Percentiles rank a stretch among this genome's conserved stretches.
Conservation (phyloP, 192 early-diverging fungal genomes). For the Chytriomyces sp. region DNA sequence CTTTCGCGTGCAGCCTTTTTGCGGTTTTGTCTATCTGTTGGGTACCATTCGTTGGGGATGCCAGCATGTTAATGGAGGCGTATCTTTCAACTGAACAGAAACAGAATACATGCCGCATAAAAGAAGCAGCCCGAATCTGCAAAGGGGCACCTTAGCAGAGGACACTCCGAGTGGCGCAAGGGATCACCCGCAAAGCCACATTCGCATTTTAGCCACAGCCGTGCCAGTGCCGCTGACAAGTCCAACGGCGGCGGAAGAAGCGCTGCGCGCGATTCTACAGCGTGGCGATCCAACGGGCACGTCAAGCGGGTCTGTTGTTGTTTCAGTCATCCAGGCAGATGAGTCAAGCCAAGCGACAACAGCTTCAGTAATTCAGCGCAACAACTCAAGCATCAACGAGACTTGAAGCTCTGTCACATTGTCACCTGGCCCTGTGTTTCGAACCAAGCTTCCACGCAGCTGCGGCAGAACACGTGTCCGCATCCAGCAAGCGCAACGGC, state of each 20-base stretch:
- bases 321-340: neutral
- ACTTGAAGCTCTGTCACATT: too few relatives aligned
- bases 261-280: neutral
- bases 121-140: neutral
- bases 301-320: neutral
- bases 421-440: neutral
- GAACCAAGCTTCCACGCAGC: conserved; percentile 18
- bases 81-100: too few relatives aligned
- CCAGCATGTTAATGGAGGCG: too few relatives aligned
- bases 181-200: conserved; percentile 17
- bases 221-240: neutral
- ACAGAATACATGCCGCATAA: neutral
- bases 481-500: neutral
- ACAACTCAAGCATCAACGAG: too few relatives aligned
- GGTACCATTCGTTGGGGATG: too few relatives aligned
- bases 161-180: neutral
- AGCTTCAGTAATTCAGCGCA: neutral
- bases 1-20: neutral
- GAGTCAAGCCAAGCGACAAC: neutral
- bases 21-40: neutral
- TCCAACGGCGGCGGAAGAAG: neutral
- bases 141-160: conserved; percentile 15
- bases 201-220: conserved; percentile 2
- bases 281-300: conserved; percentile 23
- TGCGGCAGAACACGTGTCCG: conserved; percentile 25